Base-by-base conservation (phyloP, 2,329 filamentous ascomycete genomes). In the Penicillium carneum region DNA sequence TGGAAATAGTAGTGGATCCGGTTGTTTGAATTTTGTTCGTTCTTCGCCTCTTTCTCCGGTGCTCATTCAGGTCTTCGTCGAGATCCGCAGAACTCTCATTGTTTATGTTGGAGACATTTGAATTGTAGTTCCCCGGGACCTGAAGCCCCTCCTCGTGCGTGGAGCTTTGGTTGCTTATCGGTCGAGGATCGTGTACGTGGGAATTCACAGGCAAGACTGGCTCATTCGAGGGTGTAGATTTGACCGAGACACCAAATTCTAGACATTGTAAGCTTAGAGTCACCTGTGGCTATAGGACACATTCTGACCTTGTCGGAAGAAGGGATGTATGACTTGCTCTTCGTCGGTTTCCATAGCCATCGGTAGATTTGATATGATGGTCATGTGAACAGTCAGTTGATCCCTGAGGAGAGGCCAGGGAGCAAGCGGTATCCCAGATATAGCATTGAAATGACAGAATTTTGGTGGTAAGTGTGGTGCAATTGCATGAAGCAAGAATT, bases 341-440 rank as follows among this genome's bases (percentile, higher is more conserved):
- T 76, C 75, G 66, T 71, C 68, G 58, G 75, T 74, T 65, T 70
- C 76, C 76, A 79, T 79, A 64, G 72, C 77, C 74, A 72, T 73
- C 57, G 61, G 65, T 70, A 64, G 62, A 61, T 64, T 69, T 57
- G 61, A 68, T 64, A 63, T 56, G 46, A 61, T 45, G 62, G 67
- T 68, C 70, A 75, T 72, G 45, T 66, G 60, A 63, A 63, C 51
- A 36, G n/a, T 59, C 49, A 54, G 47, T 67, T 65, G 63, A 62
- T 73, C 72, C 72, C 69, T 16, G 50, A 61, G 33, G 26, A 41
- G n/a, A 43, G 20, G 49, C 11, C 50, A 59, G 49, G 50, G 42
- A 55, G 36, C 16, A 38, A 31, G 31, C 31, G 38, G 4, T 45
- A 20, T 41, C 41, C 23, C 31, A 34, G 46, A 12, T 42, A 29